Base-by-base conservation (phyloP, 192 early-diverging fungal genomes). In the Gigaspora rosea region DNA sequence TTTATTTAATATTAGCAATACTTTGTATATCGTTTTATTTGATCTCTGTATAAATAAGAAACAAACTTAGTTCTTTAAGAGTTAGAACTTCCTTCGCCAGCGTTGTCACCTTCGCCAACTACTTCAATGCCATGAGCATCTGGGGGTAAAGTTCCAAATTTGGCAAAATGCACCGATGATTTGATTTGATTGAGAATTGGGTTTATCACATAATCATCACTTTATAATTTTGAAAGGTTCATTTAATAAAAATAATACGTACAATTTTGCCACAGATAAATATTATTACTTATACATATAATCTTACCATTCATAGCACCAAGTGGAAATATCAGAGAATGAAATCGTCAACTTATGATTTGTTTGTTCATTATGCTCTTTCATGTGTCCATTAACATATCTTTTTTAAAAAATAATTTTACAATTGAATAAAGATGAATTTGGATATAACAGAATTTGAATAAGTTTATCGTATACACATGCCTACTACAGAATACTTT, bases 251-350 rank as follows among this genome's bases (percentile, higher is more conserved):
- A 2, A 71, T 54, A 50, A 11, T 10, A 22, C 32, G 33, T 22
- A 27, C 1, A 27, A 32, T 52, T 8, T 32, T 49, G 13, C 71
- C 27, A 27, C 27, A 27, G 27, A 27, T 27, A 27, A 27, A 27
- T n/a, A n/a, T 0, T 27, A 27, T 41, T 35, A 72, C 71, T 54
- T 10, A 27, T 13, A 27, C 36, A 57, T 50, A 57, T 72, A 72
- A 13, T 57, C 52, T 9, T 72, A 50, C 36, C 71, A 72, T 27
- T 27, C 27, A 72, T 72, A 72, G 36, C 71, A 72, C 71, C 71
- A 72, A 36, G 54, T 58, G 10, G 71, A 72, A 48, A 72, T 22
- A 57, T 72, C 71, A 22, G 22, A 49, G n/a, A 72, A 57, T n/a
- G 71, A 72, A 72, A 72, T n/a, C 4, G 71, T 20, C 13, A 72